phyloP scores from a whole-genome alignment of 208 protist species.

The Kentomonas sorsogonicus region DNA sequence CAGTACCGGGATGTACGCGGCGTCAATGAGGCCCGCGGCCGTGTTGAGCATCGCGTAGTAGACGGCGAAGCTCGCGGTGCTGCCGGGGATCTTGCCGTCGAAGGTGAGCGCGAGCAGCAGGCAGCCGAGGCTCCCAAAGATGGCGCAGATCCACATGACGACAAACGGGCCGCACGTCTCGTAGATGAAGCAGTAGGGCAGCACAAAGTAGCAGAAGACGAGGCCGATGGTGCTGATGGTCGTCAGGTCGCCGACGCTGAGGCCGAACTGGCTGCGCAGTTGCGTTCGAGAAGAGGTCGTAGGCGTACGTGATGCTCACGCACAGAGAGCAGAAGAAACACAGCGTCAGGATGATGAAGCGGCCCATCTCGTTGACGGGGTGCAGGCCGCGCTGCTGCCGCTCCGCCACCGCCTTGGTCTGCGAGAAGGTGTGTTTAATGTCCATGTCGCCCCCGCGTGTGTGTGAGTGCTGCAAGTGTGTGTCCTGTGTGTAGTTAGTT shows the following conservation, averaged over 20 bases:
- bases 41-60: constrained; percentile 40
- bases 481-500: too few species aligned
- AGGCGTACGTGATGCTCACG: constrained; percentile 58
- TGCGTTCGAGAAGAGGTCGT: constrained; percentile 58
- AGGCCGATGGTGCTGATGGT: constrained; percentile 37
- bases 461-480: too few species aligned
- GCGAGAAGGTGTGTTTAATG: too few species aligned
- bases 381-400: constrained; percentile 31
- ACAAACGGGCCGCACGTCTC: constrained; percentile 24
- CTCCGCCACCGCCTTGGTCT: constrained; percentile 20
- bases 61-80: constrained; percentile 21
- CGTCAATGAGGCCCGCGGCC: constrained; percentile 25
- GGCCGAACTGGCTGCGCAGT: constrained; percentile 30
- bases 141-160: constrained; percentile 22
- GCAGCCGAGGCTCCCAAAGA: constrained; percentile 28
- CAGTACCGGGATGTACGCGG: constrained; percentile 28
- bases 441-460: too few species aligned
- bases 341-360: constrained; percentile 50
- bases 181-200: constrained; percentile 31
- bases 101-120: constrained; percentile 28
- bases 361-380: constrained; percentile 44
- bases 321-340: constrained; percentile 66
- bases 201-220: constrained; percentile 32
- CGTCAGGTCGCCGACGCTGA: constrained; percentile 41
- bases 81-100: constrained; percentile 21